Evolutionary conservation across 2,329 filamentous ascomycete genomes (phyloP).

Genomic region (Neospermospora avenae): DNA sequence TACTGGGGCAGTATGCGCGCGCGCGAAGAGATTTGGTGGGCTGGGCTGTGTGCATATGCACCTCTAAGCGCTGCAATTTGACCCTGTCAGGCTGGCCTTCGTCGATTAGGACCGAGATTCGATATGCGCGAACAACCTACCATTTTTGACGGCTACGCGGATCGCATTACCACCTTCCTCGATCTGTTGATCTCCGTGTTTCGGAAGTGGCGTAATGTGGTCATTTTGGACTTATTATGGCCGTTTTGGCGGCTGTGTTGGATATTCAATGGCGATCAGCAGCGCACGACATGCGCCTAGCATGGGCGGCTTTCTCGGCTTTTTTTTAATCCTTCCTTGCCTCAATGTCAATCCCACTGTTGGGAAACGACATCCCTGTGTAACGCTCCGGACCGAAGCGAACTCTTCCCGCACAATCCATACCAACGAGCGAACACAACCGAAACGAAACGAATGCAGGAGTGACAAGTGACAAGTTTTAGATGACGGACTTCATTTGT

Average conservation of each 20-base stretch:
- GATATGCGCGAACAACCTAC: background rate
- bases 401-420: background rate
- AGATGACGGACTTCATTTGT: background rate
- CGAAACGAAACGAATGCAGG: background rate
- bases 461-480: background rate
- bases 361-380: constrained; percentile 1
- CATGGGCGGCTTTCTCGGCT: background rate
- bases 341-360: background rate
- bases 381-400: constrained; percentile 11
- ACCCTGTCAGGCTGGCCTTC: background rate
- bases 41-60: constrained; percentile 13
- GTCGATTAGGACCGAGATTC: background rate
- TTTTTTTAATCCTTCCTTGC: background rate
- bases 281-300: background rate
- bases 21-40: constrained; percentile 13
- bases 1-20: constrained; percentile 10
- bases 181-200: background rate
- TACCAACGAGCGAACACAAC: background rate
- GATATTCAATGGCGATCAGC: background rate
- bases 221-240: background rate
- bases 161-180: background rate
- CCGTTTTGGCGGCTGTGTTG: background rate
- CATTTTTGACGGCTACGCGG: constrained; percentile 1
- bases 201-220: background rate
- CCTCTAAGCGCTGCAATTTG: constrained; percentile 17